A percentile compares a stretch with the other conserved stretches of the same genome.
Conservation (phyloP, 2,329 filamentous ascomycete species). For the Beauveria bassiana region DNA sequence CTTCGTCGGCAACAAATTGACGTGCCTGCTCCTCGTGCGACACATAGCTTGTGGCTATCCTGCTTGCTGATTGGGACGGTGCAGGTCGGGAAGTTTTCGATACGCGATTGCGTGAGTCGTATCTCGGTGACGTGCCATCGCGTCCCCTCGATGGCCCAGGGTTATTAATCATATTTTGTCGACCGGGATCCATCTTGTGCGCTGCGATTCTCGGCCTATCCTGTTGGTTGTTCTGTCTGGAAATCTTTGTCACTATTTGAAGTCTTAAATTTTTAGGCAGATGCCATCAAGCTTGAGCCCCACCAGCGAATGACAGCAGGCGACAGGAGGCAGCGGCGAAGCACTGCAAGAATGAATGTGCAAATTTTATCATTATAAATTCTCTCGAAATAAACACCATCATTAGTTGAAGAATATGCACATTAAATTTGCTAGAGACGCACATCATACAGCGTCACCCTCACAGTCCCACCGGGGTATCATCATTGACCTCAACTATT, state of each 20-base stretch:
- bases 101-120: slow-evolving; percentile 48
- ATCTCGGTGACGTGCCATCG: slow-evolving; percentile 48
- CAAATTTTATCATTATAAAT: too few species aligned
- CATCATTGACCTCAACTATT: neutral
- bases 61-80: slow-evolving; percentile 21
- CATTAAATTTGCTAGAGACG: neutral
- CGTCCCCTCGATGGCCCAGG: slow-evolving; percentile 33
- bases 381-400: neutral
- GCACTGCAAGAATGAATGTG: too few species aligned
- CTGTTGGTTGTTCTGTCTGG: neutral
- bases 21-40: slow-evolving; percentile 71
- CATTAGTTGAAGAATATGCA: neutral
- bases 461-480: neutral
- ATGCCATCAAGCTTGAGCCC: slow-evolving; percentile 3
- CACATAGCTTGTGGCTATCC: slow-evolving; percentile 37
- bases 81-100: slow-evolving; percentile 39
- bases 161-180: slow-evolving; percentile 42
- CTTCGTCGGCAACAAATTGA: slow-evolving; percentile 87
- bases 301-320: neutral
- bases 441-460: neutral
- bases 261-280: slow-evolving; percentile 2
- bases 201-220: neutral
- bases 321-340: too few species aligned
- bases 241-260: neutral
- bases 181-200: slow-evolving; percentile 43